phyloP scores from a whole-genome alignment of 495 filamentous ascomycete genomes.

The Aspergillus cavernicola region DNA sequence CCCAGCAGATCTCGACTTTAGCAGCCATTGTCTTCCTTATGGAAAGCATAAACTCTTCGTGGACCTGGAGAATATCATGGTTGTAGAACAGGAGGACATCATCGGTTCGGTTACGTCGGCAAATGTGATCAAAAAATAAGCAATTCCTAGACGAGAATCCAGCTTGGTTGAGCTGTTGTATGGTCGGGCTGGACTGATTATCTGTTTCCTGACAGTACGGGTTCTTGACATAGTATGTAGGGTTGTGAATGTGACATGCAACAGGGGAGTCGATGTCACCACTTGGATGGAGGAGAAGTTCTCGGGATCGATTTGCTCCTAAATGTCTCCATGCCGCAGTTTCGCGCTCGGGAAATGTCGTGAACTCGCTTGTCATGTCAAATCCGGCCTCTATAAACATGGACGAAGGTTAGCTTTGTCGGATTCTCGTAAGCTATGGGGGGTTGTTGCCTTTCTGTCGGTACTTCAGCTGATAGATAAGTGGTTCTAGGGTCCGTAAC shows the following conservation, averaged over 20 bases:
- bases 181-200: not conserved
- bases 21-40: not conserved
- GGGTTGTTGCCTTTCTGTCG: too few relatives aligned
- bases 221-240: not conserved
- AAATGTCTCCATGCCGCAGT: not conserved
- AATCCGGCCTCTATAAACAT: too few relatives aligned
- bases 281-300: not conserved
- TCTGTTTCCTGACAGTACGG: not conserved
- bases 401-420: too few relatives aligned
- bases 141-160: not conserved
- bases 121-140: not conserved
- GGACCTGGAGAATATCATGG: not conserved
- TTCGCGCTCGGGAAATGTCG: not conserved
- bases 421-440: too few relatives aligned
- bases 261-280: not conserved
- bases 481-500: too few relatives aligned
- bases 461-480: too few relatives aligned
- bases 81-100: not conserved
- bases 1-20: constrained; percentile 3
- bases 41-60: not conserved
- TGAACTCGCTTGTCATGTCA: not conserved
- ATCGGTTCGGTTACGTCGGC: not conserved
- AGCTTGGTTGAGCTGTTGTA: not conserved
- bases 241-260: not conserved
- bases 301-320: not conserved